Evolutionary conservation across 164 flowering plant species (phyloP).

Genomic region (Magnolia sinica): DNA sequence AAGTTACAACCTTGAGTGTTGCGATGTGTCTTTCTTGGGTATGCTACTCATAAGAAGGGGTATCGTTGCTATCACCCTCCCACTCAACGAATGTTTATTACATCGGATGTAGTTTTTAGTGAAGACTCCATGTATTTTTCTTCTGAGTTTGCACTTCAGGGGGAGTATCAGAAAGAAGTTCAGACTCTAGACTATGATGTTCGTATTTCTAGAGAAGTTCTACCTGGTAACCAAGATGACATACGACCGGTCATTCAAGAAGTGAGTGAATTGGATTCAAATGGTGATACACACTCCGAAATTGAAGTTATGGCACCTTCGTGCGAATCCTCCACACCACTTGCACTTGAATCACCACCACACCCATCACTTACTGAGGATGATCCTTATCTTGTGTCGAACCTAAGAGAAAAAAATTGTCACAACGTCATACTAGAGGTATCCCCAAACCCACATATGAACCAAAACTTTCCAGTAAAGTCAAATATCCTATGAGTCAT

Average conservation of each 20-base stretch:
- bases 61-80: background rate
- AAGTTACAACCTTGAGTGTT: background rate
- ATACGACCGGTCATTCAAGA: no score
- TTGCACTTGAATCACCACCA: background rate
- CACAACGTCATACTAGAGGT: background rate
- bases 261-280: no score
- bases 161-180: conserved; percentile 15
- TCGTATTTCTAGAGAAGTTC: no score
- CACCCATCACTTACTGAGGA: background rate
- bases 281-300: no score
- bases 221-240: no score
- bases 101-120: no score
- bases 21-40: background rate
- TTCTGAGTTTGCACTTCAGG: conserved; percentile 7
- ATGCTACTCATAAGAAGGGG: background rate
- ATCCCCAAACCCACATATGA: no score
- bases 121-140: background rate
- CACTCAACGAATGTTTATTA: background rate
- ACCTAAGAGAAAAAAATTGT: background rate
- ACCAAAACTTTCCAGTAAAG: no score
- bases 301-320: no score
- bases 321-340: background rate
- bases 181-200: background rate
- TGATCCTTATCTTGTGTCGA: background rate
- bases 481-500: no score